Base-by-base conservation (phyloP, 352 stramenopile genomes). In the Pythium aristosporum region DNA sequence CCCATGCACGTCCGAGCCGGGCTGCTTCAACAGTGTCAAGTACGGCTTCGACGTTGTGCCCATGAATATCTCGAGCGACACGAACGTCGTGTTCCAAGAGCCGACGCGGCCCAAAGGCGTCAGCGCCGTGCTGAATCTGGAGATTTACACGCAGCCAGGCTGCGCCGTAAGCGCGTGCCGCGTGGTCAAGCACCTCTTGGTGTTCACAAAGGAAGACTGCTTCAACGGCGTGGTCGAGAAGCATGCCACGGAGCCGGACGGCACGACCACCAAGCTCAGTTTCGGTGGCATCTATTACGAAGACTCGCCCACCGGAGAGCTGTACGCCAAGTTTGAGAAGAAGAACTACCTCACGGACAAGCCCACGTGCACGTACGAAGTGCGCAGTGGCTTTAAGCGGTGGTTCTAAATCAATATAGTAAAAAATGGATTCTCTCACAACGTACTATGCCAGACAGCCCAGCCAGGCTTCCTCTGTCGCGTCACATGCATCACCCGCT, bases 201-300 rank as follows among this genome's bases (percentile, higher is more conserved):
- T 85, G 21, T 67, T 83, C 21, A 56, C 70, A 1, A 71, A 76
- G 15, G 78, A 85, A 47, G 74, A 85, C 11, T 87, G 78, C 37
- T 85, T 75, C 63, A 85, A 87, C 54, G 56, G 49, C n/a, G 69
- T 76, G 34, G 60, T 72, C 51, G 43, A 65, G 28, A 78, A 77
- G 54, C 47, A 42, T 23, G 61, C 74, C 1, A 64, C 75, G 49
- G 68, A 85, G 47, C 51, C 69, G 0, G 78, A 85, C 43, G 74
- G 72, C 15, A 58, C 63, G 20, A 76, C 69, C 16, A 68, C 69
- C 11, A 59, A 61, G 36, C 71, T 87, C 34, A 44, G 78, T 54
- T 83, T 87, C 71, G 78, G 78, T 18, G 78, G 78, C 39, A 80
- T 82, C 47, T 87, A 84, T 64, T 87, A 87, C 57, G 74, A 83